Percentiles rank a stretch among this genome's conserved stretches.
Evolutionary conservation across 2,329 filamentous ascomycete species (phyloP).

Genomic region (Xylariaceae sp.): DNA sequence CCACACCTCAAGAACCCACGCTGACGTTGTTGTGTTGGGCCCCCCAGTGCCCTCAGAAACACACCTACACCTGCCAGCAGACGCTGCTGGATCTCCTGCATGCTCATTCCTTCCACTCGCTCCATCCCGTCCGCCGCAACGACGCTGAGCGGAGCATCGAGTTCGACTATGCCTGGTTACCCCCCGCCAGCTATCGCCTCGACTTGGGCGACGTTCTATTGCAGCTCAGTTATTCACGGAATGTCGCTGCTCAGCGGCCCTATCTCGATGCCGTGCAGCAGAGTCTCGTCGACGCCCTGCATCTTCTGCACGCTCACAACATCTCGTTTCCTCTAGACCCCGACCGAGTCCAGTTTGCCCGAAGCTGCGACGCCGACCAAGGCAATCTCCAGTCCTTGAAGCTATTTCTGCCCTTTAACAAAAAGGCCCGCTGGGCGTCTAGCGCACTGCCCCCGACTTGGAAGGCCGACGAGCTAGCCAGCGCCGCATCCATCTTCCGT

Average conservation of each 20-base stretch:
- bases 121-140: constrained; percentile 8
- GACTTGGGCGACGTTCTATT: constrained; percentile 4
- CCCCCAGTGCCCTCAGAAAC: constrained; percentile 5
- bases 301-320: constrained; percentile 1
- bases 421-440: constrained; percentile 5
- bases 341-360: constrained; percentile 3
- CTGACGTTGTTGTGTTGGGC: too few relatives aligned
- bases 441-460: constrained; percentile 1
- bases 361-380: background rate
- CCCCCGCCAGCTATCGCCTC: constrained; percentile 1
- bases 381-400: background rate
- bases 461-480: constrained; percentile 5
- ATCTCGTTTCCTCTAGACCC: constrained; percentile 9
- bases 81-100: constrained; percentile 11
- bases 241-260: constrained; percentile 1
- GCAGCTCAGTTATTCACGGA: background rate
- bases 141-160: constrained; percentile 10
- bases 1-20: too few relatives aligned
- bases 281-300: constrained; percentile 6
- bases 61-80: constrained; percentile 10
- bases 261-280: constrained; percentile 8
- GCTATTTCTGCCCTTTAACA: constrained; percentile 8
- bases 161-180: constrained; percentile 5
- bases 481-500: constrained; percentile 1
- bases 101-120: constrained; percentile 8